Conservation (phyloP, 1,284 basidiomycete genomes). For the Calocybe gambosa region DNA sequence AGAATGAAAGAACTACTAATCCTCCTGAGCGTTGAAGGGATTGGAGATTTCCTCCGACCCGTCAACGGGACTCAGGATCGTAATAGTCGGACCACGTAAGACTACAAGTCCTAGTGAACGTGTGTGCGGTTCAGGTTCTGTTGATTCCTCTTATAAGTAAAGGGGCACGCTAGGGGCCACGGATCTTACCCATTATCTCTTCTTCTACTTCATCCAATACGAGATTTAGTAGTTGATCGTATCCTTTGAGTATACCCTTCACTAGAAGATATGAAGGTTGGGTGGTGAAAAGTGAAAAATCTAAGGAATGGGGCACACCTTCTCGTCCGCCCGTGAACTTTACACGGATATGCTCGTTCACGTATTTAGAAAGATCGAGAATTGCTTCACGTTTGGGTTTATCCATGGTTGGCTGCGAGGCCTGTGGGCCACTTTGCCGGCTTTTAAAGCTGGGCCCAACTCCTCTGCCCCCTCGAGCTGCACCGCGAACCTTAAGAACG, state of each 20-base stretch:
- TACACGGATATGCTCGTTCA: constrained; percentile 87
- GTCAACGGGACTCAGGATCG: constrained; percentile 87
- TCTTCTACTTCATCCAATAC: constrained; percentile 90
- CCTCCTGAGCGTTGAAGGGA: constrained; percentile 58
- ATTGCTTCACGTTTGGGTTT: constrained; percentile 95
- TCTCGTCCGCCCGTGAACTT: constrained; percentile 97
- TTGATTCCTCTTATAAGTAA: constrained; percentile 5
- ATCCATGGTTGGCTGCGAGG: constrained; percentile 53
- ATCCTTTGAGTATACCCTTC: constrained; percentile 89
- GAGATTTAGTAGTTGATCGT: constrained; percentile 94
- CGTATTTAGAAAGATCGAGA: constrained; percentile 91
- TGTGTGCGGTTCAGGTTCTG: constrained; percentile 60
- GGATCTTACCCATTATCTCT: constrained; percentile 53
- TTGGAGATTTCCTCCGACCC: constrained; percentile 88
- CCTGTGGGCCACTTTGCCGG: constrained; percentile 37
- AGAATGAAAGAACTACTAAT: too few species aligned
- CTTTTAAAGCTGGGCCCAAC: constrained; percentile 32
- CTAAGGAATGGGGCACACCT: constrained; percentile 48
- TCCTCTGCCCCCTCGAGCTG: constrained; percentile 41
- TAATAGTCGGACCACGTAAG: constrained; percentile 88
- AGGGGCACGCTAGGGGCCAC: not conserved
- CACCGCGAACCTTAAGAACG: constrained; percentile 45
- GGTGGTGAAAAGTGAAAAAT: constrained; percentile 1
- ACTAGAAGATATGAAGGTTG: constrained; percentile 44
- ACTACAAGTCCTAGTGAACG: constrained; percentile 82